Evolutionary conservation across 495 filamentous ascomycete genomes (phyloP).

Genomic region (Apodospora peruviana): DNA sequence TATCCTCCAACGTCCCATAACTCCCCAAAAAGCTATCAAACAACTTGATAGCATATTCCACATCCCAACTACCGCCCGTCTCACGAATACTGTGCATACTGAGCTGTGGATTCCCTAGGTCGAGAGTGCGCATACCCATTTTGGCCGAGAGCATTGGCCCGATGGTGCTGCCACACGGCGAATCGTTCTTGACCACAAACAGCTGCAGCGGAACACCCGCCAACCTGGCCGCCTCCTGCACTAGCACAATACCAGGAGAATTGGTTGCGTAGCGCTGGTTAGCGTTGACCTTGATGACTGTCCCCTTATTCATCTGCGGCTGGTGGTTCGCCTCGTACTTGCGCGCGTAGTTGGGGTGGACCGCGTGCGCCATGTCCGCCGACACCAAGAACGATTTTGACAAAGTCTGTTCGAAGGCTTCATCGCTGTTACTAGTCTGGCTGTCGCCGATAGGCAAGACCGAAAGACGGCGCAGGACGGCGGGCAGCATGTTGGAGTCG

Average conservation of each 20-base stretch:
- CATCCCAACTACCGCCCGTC: conserved; percentile 80
- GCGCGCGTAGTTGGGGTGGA: conserved; percentile 86
- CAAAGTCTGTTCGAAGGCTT: conserved; percentile 86
- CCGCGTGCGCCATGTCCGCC: conserved; percentile 93
- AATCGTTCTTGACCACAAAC: conserved; percentile 95
- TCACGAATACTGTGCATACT: conserved; percentile 97
- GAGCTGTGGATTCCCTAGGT: conserved; percentile 92
- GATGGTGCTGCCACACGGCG: conserved; percentile 89
- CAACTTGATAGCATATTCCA: conserved; percentile 78
- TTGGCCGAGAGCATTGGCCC: conserved; percentile 88
- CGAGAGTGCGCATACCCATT: conserved; percentile 79
- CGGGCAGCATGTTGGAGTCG: conserved; percentile 83
- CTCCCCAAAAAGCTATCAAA: conserved; percentile 84
- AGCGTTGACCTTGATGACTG: conserved; percentile 96
- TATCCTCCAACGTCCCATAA: conserved; percentile 72
- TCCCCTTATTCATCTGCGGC: conserved; percentile 92
- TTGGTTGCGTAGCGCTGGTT: conserved; percentile 96
- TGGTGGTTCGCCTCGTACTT: conserved; percentile 91
- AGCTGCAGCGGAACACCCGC: conserved; percentile 79
- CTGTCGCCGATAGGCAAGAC: conserved; percentile 67
- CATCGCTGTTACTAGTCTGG: conserved; percentile 16
- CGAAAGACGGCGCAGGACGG: conserved; percentile 81
- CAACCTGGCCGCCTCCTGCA: conserved; percentile 74
- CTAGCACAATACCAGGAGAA: conserved; percentile 85
- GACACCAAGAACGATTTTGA: conserved; percentile 91